Percentiles rank a stretch among this genome's conserved stretches.
Evolutionary conservation across 768 basidiomycete genomes (phyloP).

Genomic region (Leucocoprinus sp.): DNA sequence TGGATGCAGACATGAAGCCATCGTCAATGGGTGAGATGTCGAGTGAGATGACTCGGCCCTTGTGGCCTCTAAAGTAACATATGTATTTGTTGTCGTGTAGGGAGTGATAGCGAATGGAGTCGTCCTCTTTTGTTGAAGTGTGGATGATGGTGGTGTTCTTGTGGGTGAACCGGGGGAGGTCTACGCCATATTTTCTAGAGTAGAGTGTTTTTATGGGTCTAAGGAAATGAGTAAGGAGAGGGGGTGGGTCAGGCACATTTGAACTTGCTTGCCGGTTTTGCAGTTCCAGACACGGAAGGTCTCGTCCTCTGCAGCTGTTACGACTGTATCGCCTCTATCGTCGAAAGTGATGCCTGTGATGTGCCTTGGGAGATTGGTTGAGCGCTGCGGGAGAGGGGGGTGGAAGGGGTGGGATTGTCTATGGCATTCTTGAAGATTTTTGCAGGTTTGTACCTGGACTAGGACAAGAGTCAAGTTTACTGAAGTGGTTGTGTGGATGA

Average conservation of each 20-base stretch:
- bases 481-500: background rate
- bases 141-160: slow-evolving; percentile 78
- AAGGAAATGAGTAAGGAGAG: slow-evolving; percentile 15
- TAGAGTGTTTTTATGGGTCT: slow-evolving; percentile 72
- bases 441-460: slow-evolving; percentile 79
- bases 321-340: slow-evolving; percentile 76
- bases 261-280: slow-evolving; percentile 88
- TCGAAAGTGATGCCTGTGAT: slow-evolving; percentile 90
- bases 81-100: slow-evolving; percentile 95
- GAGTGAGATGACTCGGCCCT: slow-evolving; percentile 78
- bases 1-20: slow-evolving; percentile 89
- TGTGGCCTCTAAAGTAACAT: slow-evolving; percentile 94
- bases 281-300: slow-evolving; percentile 84
- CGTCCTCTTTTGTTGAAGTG: slow-evolving; percentile 92
- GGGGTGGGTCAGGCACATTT: slow-evolving; percentile 15
- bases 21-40: slow-evolving; percentile 91
- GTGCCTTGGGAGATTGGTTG: slow-evolving; percentile 48
- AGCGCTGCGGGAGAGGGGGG: slow-evolving; percentile 29
- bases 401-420: slow-evolving; percentile 40
- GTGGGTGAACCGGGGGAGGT: slow-evolving; percentile 92
- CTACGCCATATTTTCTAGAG: slow-evolving; percentile 96
- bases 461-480: slow-evolving; percentile 7
- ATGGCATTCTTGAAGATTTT: slow-evolving; percentile 81
- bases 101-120: slow-evolving; percentile 91
- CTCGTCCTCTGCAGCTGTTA: slow-evolving; percentile 91